Percentiles rank a stretch among this genome's conserved stretches.
Conservation (phyloP, 768 basidiomycete genomes). For the Chalciporus pseudorubinellus region DNA sequence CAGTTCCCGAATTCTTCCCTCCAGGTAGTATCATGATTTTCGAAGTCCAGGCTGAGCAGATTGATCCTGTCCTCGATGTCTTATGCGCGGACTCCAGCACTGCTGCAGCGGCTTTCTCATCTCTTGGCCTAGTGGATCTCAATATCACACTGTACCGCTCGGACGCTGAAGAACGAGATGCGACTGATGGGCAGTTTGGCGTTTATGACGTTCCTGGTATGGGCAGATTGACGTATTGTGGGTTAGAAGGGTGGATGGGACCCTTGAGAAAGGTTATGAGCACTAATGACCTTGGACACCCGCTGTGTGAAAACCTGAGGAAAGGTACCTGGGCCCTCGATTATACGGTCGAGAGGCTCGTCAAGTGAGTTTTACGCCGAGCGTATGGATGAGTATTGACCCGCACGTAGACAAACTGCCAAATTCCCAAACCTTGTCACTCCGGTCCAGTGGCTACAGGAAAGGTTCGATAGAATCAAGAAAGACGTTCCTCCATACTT, state of each 20-base stretch:
- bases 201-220: slow-evolving; percentile 76
- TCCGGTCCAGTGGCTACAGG: slow-evolving; percentile 81
- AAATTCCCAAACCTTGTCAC: slow-evolving; percentile 64
- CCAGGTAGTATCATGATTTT: slow-evolving; percentile 95
- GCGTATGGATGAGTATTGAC: slow-evolving; percentile 13
- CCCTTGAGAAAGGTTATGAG: slow-evolving; percentile 79
- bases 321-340: slow-evolving; percentile 91
- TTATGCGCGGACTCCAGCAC: slow-evolving; percentile 72
- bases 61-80: slow-evolving; percentile 66
- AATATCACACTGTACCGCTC: slow-evolving; percentile 85
- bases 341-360: slow-evolving; percentile 71
- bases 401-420: slow-evolving; percentile 49
- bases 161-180: slow-evolving; percentile 90
- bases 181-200: slow-evolving; percentile 77
- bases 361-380: slow-evolving; percentile 49
- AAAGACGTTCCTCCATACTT: slow-evolving; percentile 76
- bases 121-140: slow-evolving; percentile 81
- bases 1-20: slow-evolving; percentile 88
- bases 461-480: slow-evolving; percentile 84
- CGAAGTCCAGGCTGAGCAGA: slow-evolving; percentile 75
- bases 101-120: slow-evolving; percentile 68
- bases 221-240: slow-evolving; percentile 84
- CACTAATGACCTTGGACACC: slow-evolving; percentile 91
- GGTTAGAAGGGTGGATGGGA: slow-evolving; percentile 97
- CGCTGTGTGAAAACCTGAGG: slow-evolving; percentile 83